Evolutionary conservation across 148 eudicot species (phyloP).

Genomic region (Dysphania ambrosioides): DNA sequence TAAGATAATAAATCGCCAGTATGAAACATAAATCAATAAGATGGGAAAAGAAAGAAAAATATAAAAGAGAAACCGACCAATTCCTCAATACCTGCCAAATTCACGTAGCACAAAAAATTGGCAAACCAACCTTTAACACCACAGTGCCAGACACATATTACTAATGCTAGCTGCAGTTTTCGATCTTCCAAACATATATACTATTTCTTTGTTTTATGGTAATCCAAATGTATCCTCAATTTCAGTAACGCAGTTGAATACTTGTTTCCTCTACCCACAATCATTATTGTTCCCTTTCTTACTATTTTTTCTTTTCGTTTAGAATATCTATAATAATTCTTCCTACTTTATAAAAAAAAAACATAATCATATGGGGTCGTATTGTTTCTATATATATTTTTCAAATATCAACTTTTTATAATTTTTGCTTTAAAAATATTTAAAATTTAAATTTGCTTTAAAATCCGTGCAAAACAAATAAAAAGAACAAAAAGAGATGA

Average conservation of each 20-base stretch:
- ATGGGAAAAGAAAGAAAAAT: neutral
- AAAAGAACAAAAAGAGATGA: no score
- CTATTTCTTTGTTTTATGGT: constrained; percentile 15
- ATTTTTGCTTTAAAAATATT: no score
- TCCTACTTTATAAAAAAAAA: no score
- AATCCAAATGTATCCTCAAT: constrained; percentile 34
- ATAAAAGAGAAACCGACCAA: constrained; percentile 46
- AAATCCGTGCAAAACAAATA: no score
- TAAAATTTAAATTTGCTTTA: no score
- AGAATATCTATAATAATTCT: no score
- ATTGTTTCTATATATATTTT: no score
- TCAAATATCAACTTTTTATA: no score
- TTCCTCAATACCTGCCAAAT: constrained; percentile 62
- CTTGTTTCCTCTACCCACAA: constrained; percentile 22
- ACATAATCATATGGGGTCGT: no score
- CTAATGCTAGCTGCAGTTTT: constrained; percentile 22
- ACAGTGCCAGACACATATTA: constrained; percentile 30
- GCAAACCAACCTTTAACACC: constrained; percentile 36
- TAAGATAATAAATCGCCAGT: no score
- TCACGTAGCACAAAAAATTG: constrained; percentile 37
- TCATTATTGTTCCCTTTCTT: constrained; percentile 18
- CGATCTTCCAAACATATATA: constrained; percentile 16
- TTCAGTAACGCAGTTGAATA: constrained; percentile 28
- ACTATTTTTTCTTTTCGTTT: no score
- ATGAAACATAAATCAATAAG: constrained; percentile 1